Evolutionary conservation across 23 red algal genomes (phyloP).

Genomic region (Gracilaria gracilis): DNA sequence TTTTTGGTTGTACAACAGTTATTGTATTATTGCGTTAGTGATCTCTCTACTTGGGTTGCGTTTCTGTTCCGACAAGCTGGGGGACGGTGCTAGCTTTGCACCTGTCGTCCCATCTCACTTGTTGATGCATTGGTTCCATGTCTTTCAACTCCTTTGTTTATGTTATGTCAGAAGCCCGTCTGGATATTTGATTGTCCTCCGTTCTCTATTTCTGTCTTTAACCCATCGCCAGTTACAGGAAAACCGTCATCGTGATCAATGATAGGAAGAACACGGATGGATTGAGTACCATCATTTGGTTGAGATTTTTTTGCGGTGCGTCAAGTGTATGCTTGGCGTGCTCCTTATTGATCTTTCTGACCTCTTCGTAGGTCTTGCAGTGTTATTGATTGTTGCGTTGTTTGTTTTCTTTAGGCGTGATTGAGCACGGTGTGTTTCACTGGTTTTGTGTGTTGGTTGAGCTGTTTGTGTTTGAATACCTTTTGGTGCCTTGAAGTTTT

Average conservation of each 20-base stretch:
- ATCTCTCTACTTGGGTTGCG: background rate
- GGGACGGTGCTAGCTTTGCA: background rate
- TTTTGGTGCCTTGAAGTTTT: background rate
- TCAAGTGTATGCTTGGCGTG: too few relatives aligned
- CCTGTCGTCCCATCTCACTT: background rate
- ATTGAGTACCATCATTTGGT: background rate
- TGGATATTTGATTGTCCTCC: background rate
- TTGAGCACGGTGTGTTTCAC: background rate
- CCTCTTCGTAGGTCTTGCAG: background rate
- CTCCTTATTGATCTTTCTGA: background rate
- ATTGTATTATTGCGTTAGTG: background rate
- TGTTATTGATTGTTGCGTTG: background rate
- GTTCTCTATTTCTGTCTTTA: background rate
- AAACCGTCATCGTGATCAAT: background rate
- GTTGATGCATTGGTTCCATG: background rate
- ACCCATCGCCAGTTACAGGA: background rate
- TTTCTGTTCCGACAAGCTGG: conserved; percentile 21
- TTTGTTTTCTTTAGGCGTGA: background rate
- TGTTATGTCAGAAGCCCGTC: background rate
- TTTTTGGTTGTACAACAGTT: conserved; percentile 18
- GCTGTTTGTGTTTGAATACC: background rate
- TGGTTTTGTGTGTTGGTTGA: background rate
- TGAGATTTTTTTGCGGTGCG: background rate
- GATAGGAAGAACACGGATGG: background rate
- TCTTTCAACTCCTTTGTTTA: background rate